Evolutionary conservation across 1,284 basidiomycete species (phyloP).

Genomic region (Pterulicium gracile): DNA sequence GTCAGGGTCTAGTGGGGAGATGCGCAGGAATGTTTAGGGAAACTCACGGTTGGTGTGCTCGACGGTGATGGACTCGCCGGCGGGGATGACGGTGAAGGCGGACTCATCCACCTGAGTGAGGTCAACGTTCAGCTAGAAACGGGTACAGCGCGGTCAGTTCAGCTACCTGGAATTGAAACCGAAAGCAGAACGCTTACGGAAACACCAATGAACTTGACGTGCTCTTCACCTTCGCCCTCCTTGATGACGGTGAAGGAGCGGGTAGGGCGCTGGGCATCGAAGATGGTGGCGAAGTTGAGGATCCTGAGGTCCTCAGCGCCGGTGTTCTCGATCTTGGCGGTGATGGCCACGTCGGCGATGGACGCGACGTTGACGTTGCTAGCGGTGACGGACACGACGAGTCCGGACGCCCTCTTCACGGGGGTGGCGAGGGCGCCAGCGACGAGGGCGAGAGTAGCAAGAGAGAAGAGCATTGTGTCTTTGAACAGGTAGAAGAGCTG

Average conservation of each 20-base stretch:
- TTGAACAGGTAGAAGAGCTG: neutral
- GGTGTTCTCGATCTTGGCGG: constrained; percentile 27
- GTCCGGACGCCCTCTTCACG: constrained; percentile 19
- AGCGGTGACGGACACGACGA: constrained; percentile 21
- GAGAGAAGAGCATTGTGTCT: constrained; percentile 5
- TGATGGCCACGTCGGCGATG: constrained; percentile 27
- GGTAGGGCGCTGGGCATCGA: constrained; percentile 31
- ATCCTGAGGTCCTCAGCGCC: constrained; percentile 26
- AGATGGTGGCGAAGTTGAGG: constrained; percentile 31
- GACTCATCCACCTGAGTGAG: constrained; percentile 23
- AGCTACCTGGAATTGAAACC: no score
- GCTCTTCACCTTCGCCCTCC: constrained; percentile 18
- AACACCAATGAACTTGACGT: constrained; percentile 30
- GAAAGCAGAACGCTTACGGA: constrained; percentile 18
- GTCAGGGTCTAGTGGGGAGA: constrained; percentile 10
- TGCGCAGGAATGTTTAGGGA: neutral
- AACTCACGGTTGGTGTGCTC: constrained; percentile 21
- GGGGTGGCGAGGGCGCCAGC: constrained; percentile 20
- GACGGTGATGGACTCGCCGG: constrained; percentile 27
- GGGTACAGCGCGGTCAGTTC: no score
- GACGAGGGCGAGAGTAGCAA: constrained; percentile 18
- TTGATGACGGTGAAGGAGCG: constrained; percentile 32
- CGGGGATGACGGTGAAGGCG: constrained; percentile 27
- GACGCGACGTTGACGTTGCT: constrained; percentile 22
- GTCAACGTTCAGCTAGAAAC: no score